Conservation (phyloP, 306 rosid genomes). For the Macrotyloma uniflorum region DNA sequence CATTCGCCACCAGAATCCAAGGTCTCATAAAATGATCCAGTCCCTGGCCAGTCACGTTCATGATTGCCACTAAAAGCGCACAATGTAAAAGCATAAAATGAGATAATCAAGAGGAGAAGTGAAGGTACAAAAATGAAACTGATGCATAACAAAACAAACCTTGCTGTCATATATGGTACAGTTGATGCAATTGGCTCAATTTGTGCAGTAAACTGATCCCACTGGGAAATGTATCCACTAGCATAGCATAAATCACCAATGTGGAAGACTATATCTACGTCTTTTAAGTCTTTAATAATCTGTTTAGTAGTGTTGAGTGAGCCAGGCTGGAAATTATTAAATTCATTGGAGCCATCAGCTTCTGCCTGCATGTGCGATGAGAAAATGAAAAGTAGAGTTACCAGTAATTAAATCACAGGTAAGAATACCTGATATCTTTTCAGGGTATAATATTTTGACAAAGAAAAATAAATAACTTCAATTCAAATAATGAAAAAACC, state of each 20-base stretch:
- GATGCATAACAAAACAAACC: conserved; percentile 47
- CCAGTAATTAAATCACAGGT: conserved; percentile 6
- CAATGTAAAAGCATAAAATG: conserved; percentile 28
- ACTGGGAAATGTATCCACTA: conserved; percentile 90
- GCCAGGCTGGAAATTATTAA: conserved; percentile 79
- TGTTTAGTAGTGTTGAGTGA: conserved; percentile 83
- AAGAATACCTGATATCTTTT: background rate
- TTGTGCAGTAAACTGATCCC: conserved; percentile 96
- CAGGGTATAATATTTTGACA: background rate
- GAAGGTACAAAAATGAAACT: background rate
- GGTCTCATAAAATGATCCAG: conserved; percentile 82
- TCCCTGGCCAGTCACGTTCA: conserved; percentile 95
- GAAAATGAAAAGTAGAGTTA: conserved; percentile 19
- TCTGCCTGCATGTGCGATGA: conserved; percentile 63
- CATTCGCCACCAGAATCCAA: conserved; percentile 97
- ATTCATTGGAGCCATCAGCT: conserved; percentile 97
- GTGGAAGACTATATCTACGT: conserved; percentile 85
- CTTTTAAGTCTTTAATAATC: conserved; percentile 71
- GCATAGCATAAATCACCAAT: conserved; percentile 94
- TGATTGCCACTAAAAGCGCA: conserved; percentile 80
- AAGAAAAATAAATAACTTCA: background rate
- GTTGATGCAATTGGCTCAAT: conserved; percentile 92
- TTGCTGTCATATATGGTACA: conserved; percentile 92
- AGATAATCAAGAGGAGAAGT: conserved; percentile 29
- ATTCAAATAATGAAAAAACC: conserved; percentile 6